Evolutionary conservation across 2,329 filamentous ascomycete species (phyloP), one percentile per base, ranked within the genome.

Genomic region (Moelleriella libera): DNA sequence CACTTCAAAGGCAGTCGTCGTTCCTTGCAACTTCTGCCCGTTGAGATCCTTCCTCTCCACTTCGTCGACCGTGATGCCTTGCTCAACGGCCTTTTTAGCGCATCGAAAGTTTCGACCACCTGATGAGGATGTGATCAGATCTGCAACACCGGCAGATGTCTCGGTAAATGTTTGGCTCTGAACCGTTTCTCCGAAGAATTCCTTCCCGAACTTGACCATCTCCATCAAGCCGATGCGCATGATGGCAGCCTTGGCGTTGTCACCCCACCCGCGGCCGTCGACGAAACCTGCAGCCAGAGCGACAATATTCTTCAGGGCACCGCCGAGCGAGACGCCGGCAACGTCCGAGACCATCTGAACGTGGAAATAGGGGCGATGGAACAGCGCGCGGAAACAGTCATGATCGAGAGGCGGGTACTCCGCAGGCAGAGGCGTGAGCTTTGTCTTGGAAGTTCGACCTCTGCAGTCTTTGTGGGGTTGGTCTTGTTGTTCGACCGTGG

Each of bases 231-330:
- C 92, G 21, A 97, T 84, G 41, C 92, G 85, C 88, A 98, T 97
- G 51, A 98, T 83, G 43, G 92, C 92, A n/a, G 92, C 88, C 71
- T 98, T 97, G 54, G 90, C 90, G 57, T 97, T 98, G 71, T 97
- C 89, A 59, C 92, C 92, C 90, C 92, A 98, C 54, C 90, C 90
- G 51, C 90, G 79, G 37, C 92, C 92, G 54, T 95, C 88, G 43
- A 97, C 88, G 65, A 94, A 98, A 49, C 92, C 92, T 32, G 92
- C 89, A 5, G 88, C 90, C 14, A 98, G 71, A 5, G 92, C 92
- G 48, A 98, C 87, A 54, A 98, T 83, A 71, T 98, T 98, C 75
- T 98, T 98, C 56, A 98, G 72, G 0, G 92, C 92, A 51, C 92
- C 92, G 42, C 89, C 85, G 34, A 98, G 81, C 5, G 92, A 97